Conservation (phyloP, 2,329 filamentous ascomycete species). For the Albophoma yamanashiensis region DNA sequence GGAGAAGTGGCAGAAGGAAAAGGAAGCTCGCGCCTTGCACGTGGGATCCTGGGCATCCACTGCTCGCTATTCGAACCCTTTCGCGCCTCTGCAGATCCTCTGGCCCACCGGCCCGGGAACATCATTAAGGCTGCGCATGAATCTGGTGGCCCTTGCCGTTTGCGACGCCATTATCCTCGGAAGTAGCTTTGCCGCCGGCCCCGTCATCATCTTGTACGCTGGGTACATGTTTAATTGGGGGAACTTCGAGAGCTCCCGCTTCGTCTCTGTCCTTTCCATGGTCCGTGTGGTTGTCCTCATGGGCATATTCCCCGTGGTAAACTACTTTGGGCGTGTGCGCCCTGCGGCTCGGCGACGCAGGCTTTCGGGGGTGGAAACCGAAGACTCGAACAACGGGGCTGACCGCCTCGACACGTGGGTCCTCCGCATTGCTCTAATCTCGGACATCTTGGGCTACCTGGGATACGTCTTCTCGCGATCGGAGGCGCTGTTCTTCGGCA, state of each 20-base stretch:
- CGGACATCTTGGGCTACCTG: constrained; percentile 65
- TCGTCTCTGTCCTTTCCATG: constrained; percentile 69
- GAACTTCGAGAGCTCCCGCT: constrained; percentile 68
- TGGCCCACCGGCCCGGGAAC: constrained; percentile 58
- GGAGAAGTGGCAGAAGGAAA: constrained; percentile 49
- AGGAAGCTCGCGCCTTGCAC: constrained; percentile 22
- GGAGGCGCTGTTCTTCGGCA: constrained; percentile 55
- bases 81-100: constrained; percentile 69
- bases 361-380: constrained; percentile 20
- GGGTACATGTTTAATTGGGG: constrained; percentile 75
- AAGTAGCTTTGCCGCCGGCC: constrained; percentile 67
- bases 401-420: constrained; percentile 69
- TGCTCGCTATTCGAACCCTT: constrained; percentile 48
- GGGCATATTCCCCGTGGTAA: constrained; percentile 63
- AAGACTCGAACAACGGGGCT: constrained; percentile 53
- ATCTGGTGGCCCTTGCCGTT: constrained; percentile 69
- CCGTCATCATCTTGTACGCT: constrained; percentile 77
- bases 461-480: constrained; percentile 61
- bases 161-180: constrained; percentile 78
- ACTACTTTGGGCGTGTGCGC: constrained; percentile 58
- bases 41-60: constrained; percentile 17
- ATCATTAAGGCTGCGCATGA: constrained; percentile 54
- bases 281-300: constrained; percentile 68
- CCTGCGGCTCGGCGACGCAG: constrained; percentile 31
- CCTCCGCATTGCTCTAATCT: constrained; percentile 62